Conservation (phyloP, 2,329 filamentous ascomycete species). For the Penicillium frequentans region DNA sequence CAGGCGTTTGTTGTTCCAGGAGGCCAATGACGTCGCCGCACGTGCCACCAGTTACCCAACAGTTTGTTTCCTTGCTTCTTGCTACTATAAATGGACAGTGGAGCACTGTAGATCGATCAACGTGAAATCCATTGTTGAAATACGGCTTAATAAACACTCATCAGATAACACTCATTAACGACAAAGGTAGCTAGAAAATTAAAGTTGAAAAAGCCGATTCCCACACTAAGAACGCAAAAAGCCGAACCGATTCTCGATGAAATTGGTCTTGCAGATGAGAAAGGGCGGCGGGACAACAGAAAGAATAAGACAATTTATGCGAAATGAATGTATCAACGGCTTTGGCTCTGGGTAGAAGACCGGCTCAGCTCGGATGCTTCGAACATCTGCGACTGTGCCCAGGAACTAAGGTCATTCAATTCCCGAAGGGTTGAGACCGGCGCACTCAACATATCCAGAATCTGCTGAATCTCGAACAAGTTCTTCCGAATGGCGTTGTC, state of each 20-base stretch:
- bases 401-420: constrained; percentile 40
- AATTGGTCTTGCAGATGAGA: background rate
- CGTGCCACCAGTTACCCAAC: constrained; percentile 22
- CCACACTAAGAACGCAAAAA: background rate
- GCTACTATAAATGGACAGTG: background rate
- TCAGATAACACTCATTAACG: background rate
- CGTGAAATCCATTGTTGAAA: background rate
- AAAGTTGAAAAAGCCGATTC: background rate
- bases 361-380: constrained; percentile 27
- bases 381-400: constrained; percentile 34
- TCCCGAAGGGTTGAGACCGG: constrained; percentile 37
- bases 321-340: background rate
- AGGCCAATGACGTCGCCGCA: constrained; percentile 35
- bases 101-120: background rate
- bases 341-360: constrained; percentile 7
- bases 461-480: constrained; percentile 49
- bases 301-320: background rate
- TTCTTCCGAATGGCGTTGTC: constrained; percentile 52
- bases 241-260: background rate
- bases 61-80: background rate
- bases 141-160: background rate
- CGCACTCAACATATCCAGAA: constrained; percentile 53
- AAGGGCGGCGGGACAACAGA: background rate
- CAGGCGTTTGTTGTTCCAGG: background rate
- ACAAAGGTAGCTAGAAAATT: background rate